Evolutionary conservation across 169 alveolate genomes (phyloP).

Genomic region (Cryptosporidium sp.): DNA sequence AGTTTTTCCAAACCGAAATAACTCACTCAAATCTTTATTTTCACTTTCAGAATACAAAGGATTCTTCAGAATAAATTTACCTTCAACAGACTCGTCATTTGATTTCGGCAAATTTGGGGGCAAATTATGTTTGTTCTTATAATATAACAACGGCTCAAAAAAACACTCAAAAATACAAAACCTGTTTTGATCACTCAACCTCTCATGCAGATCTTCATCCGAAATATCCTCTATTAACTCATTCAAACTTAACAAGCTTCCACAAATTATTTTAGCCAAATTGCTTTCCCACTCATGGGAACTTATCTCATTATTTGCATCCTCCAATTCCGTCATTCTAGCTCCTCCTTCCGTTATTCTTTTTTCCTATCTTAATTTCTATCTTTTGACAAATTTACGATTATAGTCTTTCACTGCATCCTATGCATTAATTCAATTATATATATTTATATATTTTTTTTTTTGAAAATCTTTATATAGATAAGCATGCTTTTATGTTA

Average conservation of each 20-base stretch:
- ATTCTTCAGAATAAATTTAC: background rate
- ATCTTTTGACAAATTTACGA: background rate
- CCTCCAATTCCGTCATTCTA: constrained; percentile 22
- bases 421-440: background rate
- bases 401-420: background rate
- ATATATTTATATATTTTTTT: background rate
- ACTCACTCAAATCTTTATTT: background rate
- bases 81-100: background rate
- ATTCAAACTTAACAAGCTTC: constrained; percentile 38
- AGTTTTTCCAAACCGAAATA: constrained; percentile 52
- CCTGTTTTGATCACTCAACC: background rate
- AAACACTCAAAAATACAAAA: constrained; percentile 44
- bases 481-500: constrained; percentile 53
- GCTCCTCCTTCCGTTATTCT: background rate
- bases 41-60: constrained; percentile 11
- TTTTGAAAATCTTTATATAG: constrained; percentile 9
- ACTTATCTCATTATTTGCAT: constrained; percentile 21
- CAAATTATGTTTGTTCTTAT: constrained; percentile 39
- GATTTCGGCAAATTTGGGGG: constrained; percentile 14
- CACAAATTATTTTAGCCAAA: constrained; percentile 61
- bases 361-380: constrained; percentile 26
- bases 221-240: constrained; percentile 20
- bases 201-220: constrained; percentile 19
- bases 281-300: constrained; percentile 68
- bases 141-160: constrained; percentile 51